phyloP scores from a whole-genome alignment of 345 rosid genomes.

The Gynandropsis gynandra region DNA sequence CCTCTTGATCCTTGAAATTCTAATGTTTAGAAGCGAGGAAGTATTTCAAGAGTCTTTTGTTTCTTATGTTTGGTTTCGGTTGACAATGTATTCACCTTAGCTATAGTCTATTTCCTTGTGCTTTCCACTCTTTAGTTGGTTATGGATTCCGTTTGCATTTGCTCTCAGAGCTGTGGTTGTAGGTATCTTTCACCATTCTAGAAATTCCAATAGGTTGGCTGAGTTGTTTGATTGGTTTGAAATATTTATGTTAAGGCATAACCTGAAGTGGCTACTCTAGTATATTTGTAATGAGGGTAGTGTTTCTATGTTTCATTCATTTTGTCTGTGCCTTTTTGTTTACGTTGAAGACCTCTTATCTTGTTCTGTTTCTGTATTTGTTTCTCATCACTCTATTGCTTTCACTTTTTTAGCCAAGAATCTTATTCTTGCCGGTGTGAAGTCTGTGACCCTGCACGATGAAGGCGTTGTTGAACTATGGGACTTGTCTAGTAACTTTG shows the following conservation, averaged over 20 bases:
- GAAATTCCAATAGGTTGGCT: background rate
- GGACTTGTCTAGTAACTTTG: slow-evolving; percentile 89
- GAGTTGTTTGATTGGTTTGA: background rate
- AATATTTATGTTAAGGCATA: background rate
- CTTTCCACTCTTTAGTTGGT: slow-evolving; percentile 1
- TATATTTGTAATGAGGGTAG: background rate
- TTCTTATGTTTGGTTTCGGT: background rate
- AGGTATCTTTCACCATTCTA: slow-evolving; percentile 5
- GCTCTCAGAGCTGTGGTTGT: slow-evolving; percentile 1
- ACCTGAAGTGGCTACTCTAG: background rate
- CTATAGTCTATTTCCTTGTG: too few species aligned
- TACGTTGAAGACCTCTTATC: background rate
- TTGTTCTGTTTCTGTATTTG: background rate
- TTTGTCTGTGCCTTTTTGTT: background rate
- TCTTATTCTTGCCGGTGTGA: slow-evolving; percentile 94
- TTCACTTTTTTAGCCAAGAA: slow-evolving; percentile 68
- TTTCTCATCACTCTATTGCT: background rate
- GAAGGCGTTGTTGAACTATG: slow-evolving; percentile 73
- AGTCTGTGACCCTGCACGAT: slow-evolving; percentile 95
- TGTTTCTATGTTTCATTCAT: background rate
- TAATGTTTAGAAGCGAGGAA: background rate
- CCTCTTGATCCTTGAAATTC: background rate
- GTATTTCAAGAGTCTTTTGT: too few species aligned
- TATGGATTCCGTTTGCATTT: too few species aligned
- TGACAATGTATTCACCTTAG: too few species aligned